Evolutionary conservation across 164 flowering plant species (phyloP).

Genomic region (Vitis cinerea): DNA sequence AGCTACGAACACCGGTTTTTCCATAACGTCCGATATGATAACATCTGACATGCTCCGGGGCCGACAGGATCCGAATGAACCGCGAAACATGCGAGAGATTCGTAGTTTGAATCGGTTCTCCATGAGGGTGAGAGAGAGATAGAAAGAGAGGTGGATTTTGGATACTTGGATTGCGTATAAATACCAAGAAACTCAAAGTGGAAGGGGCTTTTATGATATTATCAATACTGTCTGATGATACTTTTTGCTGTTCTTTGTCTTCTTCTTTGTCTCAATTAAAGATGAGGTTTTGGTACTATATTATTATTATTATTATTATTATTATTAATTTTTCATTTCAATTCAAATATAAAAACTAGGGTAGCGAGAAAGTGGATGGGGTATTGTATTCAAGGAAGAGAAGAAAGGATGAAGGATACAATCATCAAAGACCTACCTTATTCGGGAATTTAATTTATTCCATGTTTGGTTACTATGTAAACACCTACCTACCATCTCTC

Average conservation of each 20-base stretch:
- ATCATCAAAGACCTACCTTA: too few species aligned
- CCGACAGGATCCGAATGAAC: slow-evolving; percentile 59
- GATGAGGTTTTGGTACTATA: neutral
- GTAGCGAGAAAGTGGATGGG: too few species aligned
- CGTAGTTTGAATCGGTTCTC: slow-evolving; percentile 51
- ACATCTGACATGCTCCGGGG: slow-evolving; percentile 43
- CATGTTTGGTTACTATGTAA: too few species aligned
- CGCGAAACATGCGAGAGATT: slow-evolving; percentile 51
- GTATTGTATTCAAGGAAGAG: too few species aligned
- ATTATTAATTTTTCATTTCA: neutral
- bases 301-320: neutral
- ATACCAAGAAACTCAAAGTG: slow-evolving; percentile 10
- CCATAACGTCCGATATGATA: slow-evolving; percentile 33
- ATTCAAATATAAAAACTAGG: too few species aligned
- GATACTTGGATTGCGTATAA: neutral
- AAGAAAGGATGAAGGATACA: too few species aligned
- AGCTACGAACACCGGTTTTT: slow-evolving; percentile 32
- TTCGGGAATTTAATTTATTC: too few species aligned
- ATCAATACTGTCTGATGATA: neutral
- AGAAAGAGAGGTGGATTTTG: slow-evolving; percentile 1
- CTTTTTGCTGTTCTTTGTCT: slow-evolving; percentile 20
- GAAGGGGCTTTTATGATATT: neutral
- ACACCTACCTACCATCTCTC: too few species aligned
- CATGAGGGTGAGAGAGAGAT: slow-evolving; percentile 28
- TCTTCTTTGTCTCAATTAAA: slow-evolving; percentile 11